Base-by-base conservation (phyloP, 2,329 filamentous ascomycete genomes). In the Phoma sp. region DNA sequence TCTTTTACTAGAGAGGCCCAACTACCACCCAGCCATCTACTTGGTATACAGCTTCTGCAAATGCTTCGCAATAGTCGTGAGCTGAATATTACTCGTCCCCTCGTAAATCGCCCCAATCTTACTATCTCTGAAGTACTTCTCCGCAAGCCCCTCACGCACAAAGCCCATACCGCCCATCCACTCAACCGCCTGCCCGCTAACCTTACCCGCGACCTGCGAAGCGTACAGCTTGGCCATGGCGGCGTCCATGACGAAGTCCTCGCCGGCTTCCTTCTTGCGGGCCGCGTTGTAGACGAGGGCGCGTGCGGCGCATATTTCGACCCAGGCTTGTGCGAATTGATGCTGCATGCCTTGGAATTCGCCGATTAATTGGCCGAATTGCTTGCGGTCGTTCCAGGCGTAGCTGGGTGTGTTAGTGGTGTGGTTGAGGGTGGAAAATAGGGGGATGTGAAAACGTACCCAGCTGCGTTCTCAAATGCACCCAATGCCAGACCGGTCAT, bases 131-230 rank as follows among this genome's bases (percentile, higher is more conserved):
- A 89, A 99, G 81, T 89, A 97, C 86, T 99, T 99, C 86, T 99
- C 95, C 0, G 95, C 95, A 55, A 96, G 87, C 0, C 95, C 95
- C 77, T 99, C 95, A 39, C 95, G 83, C 15, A 99, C 95, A 69
- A 99, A 99, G 40, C 95, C 95, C 95, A 99, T 98, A 38, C 95
- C 95, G 43, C 95, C 95, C 94, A 98, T 98, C 95, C 95, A 99
- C 80, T 99, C 95, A 25, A 99, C 87, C 0, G 94, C 95, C 43
- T 90, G 84, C 6, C 93, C 88, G 51, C 89, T 90, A 19, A 99
- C 94, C 50, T 86, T 87, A 19, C 91, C 90, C 0, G 95, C 95
- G 29, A 99, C 92, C 79, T 99, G 95, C 4, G 91, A 95, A 2
- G 95, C 87, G 75, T 90, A 96, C 51, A 99, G 84, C 83, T 99